phyloP scores from a whole-genome alignment of 257 asterid species.

The Linderniella brevidens region DNA sequence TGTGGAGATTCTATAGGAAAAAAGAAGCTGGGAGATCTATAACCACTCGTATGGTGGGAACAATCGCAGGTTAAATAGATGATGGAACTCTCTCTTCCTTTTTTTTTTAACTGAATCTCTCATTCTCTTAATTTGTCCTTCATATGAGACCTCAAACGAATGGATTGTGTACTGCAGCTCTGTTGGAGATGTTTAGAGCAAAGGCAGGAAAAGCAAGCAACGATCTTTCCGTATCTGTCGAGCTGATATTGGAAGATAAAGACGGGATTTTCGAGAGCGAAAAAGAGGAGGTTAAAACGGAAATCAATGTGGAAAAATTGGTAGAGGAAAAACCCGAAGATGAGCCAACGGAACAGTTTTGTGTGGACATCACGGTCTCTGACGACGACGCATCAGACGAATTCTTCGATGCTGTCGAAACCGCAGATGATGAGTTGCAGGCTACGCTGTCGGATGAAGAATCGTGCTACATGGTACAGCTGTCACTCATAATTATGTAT shows the following conservation, averaged over 20 bases:
- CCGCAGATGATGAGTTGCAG: too few relatives aligned
- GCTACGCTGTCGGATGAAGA: too few relatives aligned
- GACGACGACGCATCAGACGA: slow-evolving; percentile 59
- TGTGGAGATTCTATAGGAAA: slow-evolving; percentile 48
- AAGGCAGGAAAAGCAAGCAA: slow-evolving; percentile 27
- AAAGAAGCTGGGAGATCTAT: slow-evolving; percentile 46
- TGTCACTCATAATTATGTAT: slow-evolving; percentile 12
- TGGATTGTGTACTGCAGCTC: slow-evolving; percentile 26
- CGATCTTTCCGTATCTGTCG: slow-evolving; percentile 18
- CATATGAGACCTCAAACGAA: too few relatives aligned
- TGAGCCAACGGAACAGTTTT: slow-evolving; percentile 12
- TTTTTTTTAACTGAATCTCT: not conserved
- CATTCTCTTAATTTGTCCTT: slow-evolving; percentile 5
- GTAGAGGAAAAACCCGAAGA: slow-evolving; percentile 16
- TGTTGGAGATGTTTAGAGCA: slow-evolving; percentile 53
- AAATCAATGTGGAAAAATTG: not conserved
- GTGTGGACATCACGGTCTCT: slow-evolving; percentile 33
- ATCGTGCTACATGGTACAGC: slow-evolving; percentile 28
- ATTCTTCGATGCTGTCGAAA: slow-evolving; percentile 68
- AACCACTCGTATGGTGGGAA: slow-evolving; percentile 62
- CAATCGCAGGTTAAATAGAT: slow-evolving; percentile 47
- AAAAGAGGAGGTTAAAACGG: slow-evolving; percentile 8
- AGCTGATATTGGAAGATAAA: slow-evolving; percentile 22
- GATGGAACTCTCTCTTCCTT: not conserved
- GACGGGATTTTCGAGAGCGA: slow-evolving; percentile 17